Evolutionary conservation across 129 eudicot genomes (phyloP).

Genomic region (Gnaphalium uliginosum): DNA sequence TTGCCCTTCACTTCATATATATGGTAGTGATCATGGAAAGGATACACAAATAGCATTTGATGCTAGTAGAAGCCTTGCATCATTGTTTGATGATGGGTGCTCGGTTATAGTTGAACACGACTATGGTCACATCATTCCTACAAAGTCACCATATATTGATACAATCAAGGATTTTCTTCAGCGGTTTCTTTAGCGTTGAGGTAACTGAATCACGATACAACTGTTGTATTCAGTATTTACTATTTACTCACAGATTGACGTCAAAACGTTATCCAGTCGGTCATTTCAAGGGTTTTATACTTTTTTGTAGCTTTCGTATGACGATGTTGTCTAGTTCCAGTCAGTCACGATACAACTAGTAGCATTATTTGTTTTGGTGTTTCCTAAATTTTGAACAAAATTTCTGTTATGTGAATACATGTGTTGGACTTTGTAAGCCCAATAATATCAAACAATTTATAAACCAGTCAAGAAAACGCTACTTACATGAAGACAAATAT

Average conservation of each 20-base stretch:
- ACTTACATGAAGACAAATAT: background rate
- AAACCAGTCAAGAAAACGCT: background rate
- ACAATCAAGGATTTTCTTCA: background rate
- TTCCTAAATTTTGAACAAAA: background rate
- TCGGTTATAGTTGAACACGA: slow-evolving; percentile 72
- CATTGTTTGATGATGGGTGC: slow-evolving; percentile 67
- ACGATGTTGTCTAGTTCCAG: background rate
- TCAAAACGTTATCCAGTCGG: background rate
- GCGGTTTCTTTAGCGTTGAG: slow-evolving; percentile 30
- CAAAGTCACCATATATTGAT: slow-evolving; percentile 76
- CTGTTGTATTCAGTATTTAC: background rate
- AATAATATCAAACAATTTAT: background rate
- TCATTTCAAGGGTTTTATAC: background rate
- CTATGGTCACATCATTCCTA: slow-evolving; percentile 90
- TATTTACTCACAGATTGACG: background rate
- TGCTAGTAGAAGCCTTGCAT: slow-evolving; percentile 69
- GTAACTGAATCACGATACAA: background rate
- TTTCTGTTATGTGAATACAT: background rate
- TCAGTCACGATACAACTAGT: too few relatives aligned
- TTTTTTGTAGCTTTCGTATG: background rate
- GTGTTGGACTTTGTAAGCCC: too few relatives aligned
- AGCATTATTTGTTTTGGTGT: too few relatives aligned
- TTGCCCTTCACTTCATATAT: slow-evolving; percentile 87
- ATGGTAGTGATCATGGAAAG: slow-evolving; percentile 22
- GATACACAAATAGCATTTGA: slow-evolving; percentile 76